Base-by-base conservation (phyloP, 2,329 filamentous ascomycete species). In the Ophiostoma perfectum region DNA sequence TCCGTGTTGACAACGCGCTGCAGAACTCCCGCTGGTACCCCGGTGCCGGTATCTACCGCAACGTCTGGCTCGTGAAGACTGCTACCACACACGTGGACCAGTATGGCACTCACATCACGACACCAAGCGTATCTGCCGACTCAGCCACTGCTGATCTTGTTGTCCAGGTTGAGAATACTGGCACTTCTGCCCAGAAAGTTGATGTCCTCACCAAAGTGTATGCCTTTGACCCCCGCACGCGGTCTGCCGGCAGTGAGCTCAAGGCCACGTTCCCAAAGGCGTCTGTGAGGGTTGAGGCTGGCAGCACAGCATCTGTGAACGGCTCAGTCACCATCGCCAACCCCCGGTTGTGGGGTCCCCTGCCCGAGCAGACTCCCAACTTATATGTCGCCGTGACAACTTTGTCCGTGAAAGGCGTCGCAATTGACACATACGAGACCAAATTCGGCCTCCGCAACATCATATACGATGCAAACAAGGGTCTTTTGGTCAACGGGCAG, bases 31-130 rank as follows among this genome's bases (percentile, higher is more conserved):
- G 83, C 12, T 85, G 82, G 82, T 85, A 85, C 70, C 83, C 83
- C 5, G 82, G 83, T n/a, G 83, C 76, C 38, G 83, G 83, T 1
- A 75, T 85, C n/a, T 85, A 84, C 72, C 79, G 83, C 3, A 84
- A 84, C 69, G 77, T 85, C 4, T 86, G 83, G 83, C 77, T 86
- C 16, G 79, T 80, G 47, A 84, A 81, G 68, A 79, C 80, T 11
- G 74, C 80, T 47, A 73, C 78, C 1, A 75, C 78, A 0, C 83
- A 84, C 69, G 79, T 86, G 3, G 79, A 74, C 8, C 81, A 85
- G 62, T 82, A 76, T 64, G 84, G 83, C 3, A 84, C 82, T 0
- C 81, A 78, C 64, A 76, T 85, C 67, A 82, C 80, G 0, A 80
- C 83, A 6, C 78, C 75, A 2, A 72, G 75, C 3, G 79, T 86